phyloP scores from a whole-genome alignment of 176 grass and related monocot species.

The Carex parvula region DNA sequence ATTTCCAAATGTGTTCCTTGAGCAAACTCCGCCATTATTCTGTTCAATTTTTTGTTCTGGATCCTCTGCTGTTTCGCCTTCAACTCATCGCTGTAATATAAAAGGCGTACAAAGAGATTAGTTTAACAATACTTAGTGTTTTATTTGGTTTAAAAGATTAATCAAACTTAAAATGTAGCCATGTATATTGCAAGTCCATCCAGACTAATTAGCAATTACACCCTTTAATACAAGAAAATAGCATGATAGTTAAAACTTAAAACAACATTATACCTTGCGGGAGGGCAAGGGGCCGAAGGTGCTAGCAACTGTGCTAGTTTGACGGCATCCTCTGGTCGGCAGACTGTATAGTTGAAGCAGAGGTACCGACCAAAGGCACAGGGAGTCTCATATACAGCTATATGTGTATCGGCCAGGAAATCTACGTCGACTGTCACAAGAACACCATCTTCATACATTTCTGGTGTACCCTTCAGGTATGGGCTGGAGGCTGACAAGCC shows the following conservation, averaged over 20 bases:
- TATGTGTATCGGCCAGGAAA: constrained; percentile 73
- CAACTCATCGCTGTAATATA: constrained; percentile 58
- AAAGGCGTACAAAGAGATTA: background rate
- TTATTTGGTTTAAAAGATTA: no score
- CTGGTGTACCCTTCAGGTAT: constrained; percentile 65
- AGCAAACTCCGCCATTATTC: constrained; percentile 73
- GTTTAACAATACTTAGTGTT: background rate
- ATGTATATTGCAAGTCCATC: no score
- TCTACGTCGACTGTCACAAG: constrained; percentile 71
- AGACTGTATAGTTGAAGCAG: constrained; percentile 70
- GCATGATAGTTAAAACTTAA: background rate
- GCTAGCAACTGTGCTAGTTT: constrained; percentile 56
- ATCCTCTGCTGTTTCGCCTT: constrained; percentile 63
- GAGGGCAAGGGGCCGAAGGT: constrained; percentile 31
- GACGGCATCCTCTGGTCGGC: constrained; percentile 62
- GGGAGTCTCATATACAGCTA: constrained; percentile 69
- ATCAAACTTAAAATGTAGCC: no score
- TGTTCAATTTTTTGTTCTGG: constrained; percentile 76
- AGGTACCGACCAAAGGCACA: constrained; percentile 76
- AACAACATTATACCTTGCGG: constrained; percentile 28
- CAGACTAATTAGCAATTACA: background rate
- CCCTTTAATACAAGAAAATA: constrained; percentile 11
- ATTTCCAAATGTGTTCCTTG: constrained; percentile 49
- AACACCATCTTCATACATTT: constrained; percentile 84
- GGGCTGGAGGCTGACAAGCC: constrained; percentile 41